Evolutionary conservation across 202 grass and related monocot species (phyloP).

Genomic region (Hordeum pubiflorum): DNA sequence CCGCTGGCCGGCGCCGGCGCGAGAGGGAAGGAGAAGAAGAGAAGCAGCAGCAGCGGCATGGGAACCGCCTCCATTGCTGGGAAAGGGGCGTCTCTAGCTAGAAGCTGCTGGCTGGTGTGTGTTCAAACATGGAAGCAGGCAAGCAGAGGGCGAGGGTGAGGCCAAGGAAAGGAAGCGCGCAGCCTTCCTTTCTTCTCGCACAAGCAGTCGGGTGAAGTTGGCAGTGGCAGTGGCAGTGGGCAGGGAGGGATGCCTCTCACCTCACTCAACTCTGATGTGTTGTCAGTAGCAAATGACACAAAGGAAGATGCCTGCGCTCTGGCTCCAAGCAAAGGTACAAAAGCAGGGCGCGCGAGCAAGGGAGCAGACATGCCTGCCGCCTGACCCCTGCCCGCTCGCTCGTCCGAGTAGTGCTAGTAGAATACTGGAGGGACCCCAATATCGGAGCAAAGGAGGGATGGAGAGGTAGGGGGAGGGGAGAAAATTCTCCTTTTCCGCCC

Average conservation of each 20-base stretch:
- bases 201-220: neutral
- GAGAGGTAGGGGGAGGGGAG: neutral
- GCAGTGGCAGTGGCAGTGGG: constrained; percentile 21
- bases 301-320: constrained; percentile 76
- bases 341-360: constrained; percentile 12
- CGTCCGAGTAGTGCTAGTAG: constrained; percentile 19
- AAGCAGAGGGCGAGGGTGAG: constrained; percentile 16
- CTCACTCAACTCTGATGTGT: constrained; percentile 15
- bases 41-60: neutral
- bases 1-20: constrained; percentile 31
- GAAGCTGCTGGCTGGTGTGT: neutral
- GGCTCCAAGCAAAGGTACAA: constrained; percentile 51
- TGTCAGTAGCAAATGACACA: constrained; percentile 84
- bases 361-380: constrained; percentile 96
- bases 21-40: constrained; percentile 28
- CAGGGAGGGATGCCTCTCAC: constrained; percentile 4
- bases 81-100: neutral
- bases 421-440: constrained; percentile 29
- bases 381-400: constrained; percentile 16
- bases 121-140: constrained; percentile 45
- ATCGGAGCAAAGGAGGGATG: neutral
- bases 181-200: constrained; percentile 31
- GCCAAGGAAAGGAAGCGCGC: constrained; percentile 56
- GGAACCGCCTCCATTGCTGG: constrained; percentile 53
- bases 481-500: constrained; percentile 20